Evolutionary conservation across 305 asterid genomes (phyloP).

Genomic region (Withania somnifera): DNA sequence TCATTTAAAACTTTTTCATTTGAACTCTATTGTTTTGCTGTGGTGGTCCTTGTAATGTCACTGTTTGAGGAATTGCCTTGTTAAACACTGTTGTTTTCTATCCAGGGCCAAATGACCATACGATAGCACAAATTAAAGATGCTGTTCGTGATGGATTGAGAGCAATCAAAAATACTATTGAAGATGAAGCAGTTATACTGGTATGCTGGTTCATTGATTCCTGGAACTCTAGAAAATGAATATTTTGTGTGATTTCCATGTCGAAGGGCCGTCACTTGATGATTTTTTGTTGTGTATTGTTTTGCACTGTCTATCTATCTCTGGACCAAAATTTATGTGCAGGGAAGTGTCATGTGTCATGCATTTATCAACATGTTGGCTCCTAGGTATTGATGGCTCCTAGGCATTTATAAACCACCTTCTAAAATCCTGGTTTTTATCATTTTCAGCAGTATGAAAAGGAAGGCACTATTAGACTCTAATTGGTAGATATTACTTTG

Average conservation of each 20-base stretch:
- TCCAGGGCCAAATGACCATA: constrained; percentile 97
- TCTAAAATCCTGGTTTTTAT: too few species aligned
- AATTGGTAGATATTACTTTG: neutral
- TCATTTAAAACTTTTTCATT: neutral
- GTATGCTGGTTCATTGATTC: constrained; percentile 32
- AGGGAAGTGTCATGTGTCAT: neutral
- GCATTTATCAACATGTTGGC: neutral
- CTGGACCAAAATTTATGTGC: neutral
- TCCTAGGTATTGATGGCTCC: neutral
- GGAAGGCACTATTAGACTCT: neutral
- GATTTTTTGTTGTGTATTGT: neutral
- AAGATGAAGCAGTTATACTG: constrained; percentile 90
- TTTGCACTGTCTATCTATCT: neutral
- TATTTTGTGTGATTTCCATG: neutral
- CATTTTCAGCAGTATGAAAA: neutral
- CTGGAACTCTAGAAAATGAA: neutral
- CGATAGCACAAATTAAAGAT: constrained; percentile 99
- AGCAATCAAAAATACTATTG: constrained; percentile 88
- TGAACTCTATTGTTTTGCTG: neutral
- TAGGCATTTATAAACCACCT: too few species aligned
- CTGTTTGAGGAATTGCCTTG: neutral
- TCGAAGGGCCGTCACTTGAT: neutral
- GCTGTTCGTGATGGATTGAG: constrained; percentile 98
- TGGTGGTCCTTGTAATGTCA: neutral
- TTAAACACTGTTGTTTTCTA: neutral